Evolutionary conservation across 208 protist species (phyloP), one percentile per base, ranked within the genome.

Genomic region (Trypanosoma theileri): DNA sequence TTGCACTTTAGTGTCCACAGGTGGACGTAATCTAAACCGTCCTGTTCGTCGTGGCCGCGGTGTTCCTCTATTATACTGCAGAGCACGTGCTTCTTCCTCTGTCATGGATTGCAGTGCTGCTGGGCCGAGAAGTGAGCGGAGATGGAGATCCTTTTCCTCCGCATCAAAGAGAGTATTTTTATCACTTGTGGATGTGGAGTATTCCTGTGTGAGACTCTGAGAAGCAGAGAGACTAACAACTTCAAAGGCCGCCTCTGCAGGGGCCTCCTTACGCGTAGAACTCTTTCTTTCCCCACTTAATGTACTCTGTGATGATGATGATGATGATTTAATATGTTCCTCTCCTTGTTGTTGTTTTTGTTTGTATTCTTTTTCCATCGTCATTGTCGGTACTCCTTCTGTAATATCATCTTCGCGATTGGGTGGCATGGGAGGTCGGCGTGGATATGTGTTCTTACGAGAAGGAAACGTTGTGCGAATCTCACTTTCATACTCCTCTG

Each of bases 361-460:
- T 48, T 48, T 51, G 4, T 40, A 21, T 46, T 24, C 12, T 40
- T 46, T 63, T 57, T 26, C 28, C 6, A 8, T 6, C 21, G 45
- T 21, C 19, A 17, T 40, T 0, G 45, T 71, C n/a, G 81, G 74
- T 21, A 77, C 26, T 16, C 64, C 46, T 19, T 82, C 78, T 50
- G 64, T 54, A 48, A 86, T 63, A 46, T 87, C 72, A 31, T 87
- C 81, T 62, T 84, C 81, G 24, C 71, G 69, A 19, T 50, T 51
- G 3, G 62, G 77, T 14, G 81, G 74, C 35, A 35, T 46, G 17
- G 13, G 67, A 21, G 83, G 79, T 4, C 51, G 80, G 0, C 80
- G 84, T 13, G 80, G 84, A 60, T 85, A 86, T 61, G 61, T 35
- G 8, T 26, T 19, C 59, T 50, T 66, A 1, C 19, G 22, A 10